Base-by-base conservation (phyloP, 225 moss, liverwort and hornwort genomes). In the Sphagnum contortum region DNA sequence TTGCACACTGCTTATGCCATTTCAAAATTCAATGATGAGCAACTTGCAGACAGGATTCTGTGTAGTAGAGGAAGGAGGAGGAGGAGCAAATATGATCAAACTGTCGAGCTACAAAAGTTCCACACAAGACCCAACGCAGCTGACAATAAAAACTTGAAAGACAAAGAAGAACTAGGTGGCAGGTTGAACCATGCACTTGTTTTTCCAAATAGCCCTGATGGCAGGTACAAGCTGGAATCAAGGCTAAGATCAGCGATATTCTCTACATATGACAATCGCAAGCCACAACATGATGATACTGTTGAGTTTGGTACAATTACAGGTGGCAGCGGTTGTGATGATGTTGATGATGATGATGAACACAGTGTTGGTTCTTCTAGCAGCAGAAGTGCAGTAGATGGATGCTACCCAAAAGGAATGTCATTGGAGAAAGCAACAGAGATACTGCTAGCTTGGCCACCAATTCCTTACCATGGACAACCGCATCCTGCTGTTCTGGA, bases 401-500 rank as follows among this genome's bases (percentile, higher is more conserved):
- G 61, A 9, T 3, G 46, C 7, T 72, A 12, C 60, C 74, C 74
- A 0, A 60, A 49, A 47, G 70, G 72, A 8, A 64, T 80, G 45
- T 77, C 81, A 13, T 71, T 92, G 44, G 80, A 87, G 68, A 88
- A 63, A 66, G 85, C 85, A 65, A 68, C 85, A 0, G 86, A 87
- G 11, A 77, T 79, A 5, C 71, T 91, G 48, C 76, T 98, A 8
- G 72, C 83, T 3, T 98, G 93, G 98, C 98, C 98, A 0, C 98
- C 98, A 3, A 48, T 75, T 10, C 75, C 73, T 57, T 77, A 64
- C 45, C 77, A 71, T 61, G 83, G 87, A 1, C 87, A 85, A 69
- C 98, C 98, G 52, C 93, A 93, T 64, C 89, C 89, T 45, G 85
- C 85, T 61, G 81, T 91, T 12, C 75, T 93, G 2, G 89, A 89